Conservation (phyloP, 2,329 filamentous ascomycete species). For the Lecanicillium sp. region DNA sequence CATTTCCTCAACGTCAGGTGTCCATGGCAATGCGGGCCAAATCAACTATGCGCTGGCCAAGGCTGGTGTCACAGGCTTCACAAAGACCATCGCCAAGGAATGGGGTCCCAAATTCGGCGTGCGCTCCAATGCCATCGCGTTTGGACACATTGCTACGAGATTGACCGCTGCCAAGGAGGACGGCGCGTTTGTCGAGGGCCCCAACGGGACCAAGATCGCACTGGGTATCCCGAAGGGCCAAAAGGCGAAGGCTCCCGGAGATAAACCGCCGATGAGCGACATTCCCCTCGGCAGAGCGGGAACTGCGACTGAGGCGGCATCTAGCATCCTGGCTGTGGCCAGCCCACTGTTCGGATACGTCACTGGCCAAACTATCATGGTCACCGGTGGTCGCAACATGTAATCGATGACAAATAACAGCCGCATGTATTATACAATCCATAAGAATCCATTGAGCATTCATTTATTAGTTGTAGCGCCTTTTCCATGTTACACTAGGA, state of each 20-base stretch:
- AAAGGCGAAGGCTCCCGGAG: slow-evolving; percentile 34
- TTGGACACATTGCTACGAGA: slow-evolving; percentile 74
- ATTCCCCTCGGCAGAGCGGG: slow-evolving; percentile 75
- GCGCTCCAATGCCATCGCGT: slow-evolving; percentile 75
- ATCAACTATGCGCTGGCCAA: slow-evolving; percentile 84
- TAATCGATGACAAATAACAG: slow-evolving; percentile 24
- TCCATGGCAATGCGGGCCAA: slow-evolving; percentile 87
- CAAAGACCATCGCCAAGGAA: slow-evolving; percentile 86
- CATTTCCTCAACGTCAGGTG: slow-evolving; percentile 73
- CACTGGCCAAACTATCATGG: slow-evolving; percentile 78
- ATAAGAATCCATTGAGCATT: no score
- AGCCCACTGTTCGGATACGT: slow-evolving; percentile 83
- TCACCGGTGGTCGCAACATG: slow-evolving; percentile 69
- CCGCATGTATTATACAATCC: background rate
- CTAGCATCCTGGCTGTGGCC: slow-evolving; percentile 68
- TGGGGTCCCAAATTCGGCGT: slow-evolving; percentile 84
- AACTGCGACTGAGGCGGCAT: slow-evolving; percentile 73
- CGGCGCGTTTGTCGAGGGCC: slow-evolving; percentile 70
- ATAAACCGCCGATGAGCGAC: slow-evolving; percentile 49
- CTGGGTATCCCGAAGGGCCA: slow-evolving; percentile 66
- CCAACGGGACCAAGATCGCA: slow-evolving; percentile 68
- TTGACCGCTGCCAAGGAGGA: slow-evolving; percentile 80
- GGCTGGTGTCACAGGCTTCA: slow-evolving; percentile 74
- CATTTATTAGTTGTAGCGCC: slow-evolving; percentile 5
- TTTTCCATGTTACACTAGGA: background rate